Percentiles rank a stretch among this genome's conserved stretches.
Evolutionary conservation across 2,329 filamentous ascomycete genomes (phyloP).

Genomic region (Dothistroma pini): DNA sequence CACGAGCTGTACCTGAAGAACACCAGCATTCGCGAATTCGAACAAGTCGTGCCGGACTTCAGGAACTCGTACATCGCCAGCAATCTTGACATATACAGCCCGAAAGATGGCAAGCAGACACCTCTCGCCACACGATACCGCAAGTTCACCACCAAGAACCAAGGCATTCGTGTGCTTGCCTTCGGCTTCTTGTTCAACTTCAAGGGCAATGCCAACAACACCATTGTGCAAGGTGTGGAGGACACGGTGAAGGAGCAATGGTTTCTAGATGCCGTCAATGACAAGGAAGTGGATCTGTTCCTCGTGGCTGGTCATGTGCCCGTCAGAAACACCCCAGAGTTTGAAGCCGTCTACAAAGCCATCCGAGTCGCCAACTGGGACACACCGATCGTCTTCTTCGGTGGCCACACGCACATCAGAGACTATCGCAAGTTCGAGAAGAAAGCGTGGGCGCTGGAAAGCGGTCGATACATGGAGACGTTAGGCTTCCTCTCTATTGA

Average conservation of each 20-base stretch:
- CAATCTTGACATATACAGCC: constrained; percentile 84
- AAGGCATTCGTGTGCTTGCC: constrained; percentile 75
- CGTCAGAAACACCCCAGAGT: constrained; percentile 70
- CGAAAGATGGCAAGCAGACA: constrained; percentile 63
- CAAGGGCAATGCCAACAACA: constrained; percentile 85
- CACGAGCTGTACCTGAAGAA: constrained; percentile 87
- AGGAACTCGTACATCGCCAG: constrained; percentile 78
- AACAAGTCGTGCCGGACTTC: constrained; percentile 78
- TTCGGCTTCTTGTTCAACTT: constrained; percentile 98
- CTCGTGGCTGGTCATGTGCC: constrained; percentile 83
- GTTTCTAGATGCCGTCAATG: constrained; percentile 82
- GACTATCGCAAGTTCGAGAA: constrained; percentile 78
- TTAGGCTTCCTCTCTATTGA: constrained; percentile 89
- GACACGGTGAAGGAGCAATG: constrained; percentile 78
- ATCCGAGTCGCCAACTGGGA: constrained; percentile 75
- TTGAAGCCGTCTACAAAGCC: constrained; percentile 69
- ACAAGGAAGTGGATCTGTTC: constrained; percentile 77
- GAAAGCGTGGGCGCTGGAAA: constrained; percentile 74
- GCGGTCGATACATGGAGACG: constrained; percentile 90
- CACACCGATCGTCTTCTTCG: constrained; percentile 86
- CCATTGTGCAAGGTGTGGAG: constrained; percentile 73
- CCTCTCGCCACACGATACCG: constrained; percentile 79
- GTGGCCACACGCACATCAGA: constrained; percentile 84
- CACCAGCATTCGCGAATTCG: constrained; percentile 73
- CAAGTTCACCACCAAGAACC: constrained; percentile 89